Conservation (phyloP, 805 yeast species). For the Candida berthetii region DNA sequence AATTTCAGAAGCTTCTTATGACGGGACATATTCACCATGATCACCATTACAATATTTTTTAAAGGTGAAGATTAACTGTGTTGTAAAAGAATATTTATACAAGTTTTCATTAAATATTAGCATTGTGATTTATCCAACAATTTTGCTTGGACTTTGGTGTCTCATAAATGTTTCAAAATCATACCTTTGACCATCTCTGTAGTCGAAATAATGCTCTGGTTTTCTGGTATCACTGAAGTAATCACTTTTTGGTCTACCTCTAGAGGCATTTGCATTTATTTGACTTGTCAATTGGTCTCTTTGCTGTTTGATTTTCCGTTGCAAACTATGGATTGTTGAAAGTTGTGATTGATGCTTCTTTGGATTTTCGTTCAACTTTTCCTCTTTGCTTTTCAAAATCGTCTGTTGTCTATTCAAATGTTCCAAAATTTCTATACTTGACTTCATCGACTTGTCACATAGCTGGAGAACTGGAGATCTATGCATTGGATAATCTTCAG, state of each 20-base stretch:
- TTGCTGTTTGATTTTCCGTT: slow-evolving; percentile 4
- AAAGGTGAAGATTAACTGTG: too few relatives aligned
- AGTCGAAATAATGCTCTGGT: slow-evolving; percentile 13
- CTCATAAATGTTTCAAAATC: slow-evolving; percentile 13
- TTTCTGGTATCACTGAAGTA: not conserved
- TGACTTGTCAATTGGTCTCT: not conserved
- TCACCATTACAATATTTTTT: too few relatives aligned
- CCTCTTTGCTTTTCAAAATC: slow-evolving; percentile 8
- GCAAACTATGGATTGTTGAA: slow-evolving; percentile 6
- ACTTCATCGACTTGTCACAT: slow-evolving; percentile 19
- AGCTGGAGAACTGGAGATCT: slow-evolving; percentile 12
- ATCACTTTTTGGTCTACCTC: not conserved
- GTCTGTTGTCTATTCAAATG: slow-evolving; percentile 18
- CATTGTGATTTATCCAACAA: not conserved
- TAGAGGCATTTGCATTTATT: not conserved
- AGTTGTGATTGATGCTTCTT: slow-evolving; percentile 8
- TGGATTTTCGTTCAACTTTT: slow-evolving; percentile 9
- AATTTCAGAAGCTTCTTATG: slow-evolving; percentile 19
- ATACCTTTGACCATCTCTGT: slow-evolving; percentile 10
- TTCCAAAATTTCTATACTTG: slow-evolving; percentile 15
- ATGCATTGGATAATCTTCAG: too few relatives aligned
- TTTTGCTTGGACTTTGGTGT: not conserved
- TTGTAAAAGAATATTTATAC: not conserved
- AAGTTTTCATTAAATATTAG: not conserved
- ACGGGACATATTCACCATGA: slow-evolving; percentile 12